A percentile compares a stretch with the other conserved stretches of the same genome.
Conservation (phyloP, 1,284 basidiomycete species). For the Sporisorium scitamineum region DNA sequence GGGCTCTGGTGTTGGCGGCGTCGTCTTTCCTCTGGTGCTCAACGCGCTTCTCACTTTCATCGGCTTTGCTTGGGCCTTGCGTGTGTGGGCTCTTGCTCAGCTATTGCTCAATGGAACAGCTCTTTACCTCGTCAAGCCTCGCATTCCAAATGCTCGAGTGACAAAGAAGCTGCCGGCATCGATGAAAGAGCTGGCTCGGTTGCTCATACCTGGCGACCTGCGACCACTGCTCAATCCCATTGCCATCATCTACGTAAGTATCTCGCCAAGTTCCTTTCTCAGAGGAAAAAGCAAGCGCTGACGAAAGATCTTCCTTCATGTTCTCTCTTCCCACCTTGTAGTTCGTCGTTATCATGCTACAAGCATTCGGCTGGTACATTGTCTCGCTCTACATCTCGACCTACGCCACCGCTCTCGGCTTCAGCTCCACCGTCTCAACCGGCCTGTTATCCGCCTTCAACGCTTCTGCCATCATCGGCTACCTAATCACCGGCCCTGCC, state of each 20-base stretch:
- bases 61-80: constrained; percentile 56
- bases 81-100: constrained; percentile 38
- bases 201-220: constrained; percentile 17
- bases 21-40: constrained; percentile 47
- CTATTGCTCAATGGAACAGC: constrained; percentile 37
- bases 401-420: constrained; percentile 48
- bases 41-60: constrained; percentile 34
- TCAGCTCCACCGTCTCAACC: constrained; percentile 40
- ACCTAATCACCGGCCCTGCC: constrained; percentile 39
- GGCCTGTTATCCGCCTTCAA: constrained; percentile 60
- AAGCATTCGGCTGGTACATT: constrained; percentile 51
- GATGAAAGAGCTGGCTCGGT: neutral
- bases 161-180: constrained; percentile 9
- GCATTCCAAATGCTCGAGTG: neutral
- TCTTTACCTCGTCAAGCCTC: constrained; percentile 30
- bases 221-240: constrained; percentile 12
- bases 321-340: neutral
- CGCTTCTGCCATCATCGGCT: constrained; percentile 54
- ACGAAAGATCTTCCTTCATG: neutral
- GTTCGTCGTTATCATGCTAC: constrained; percentile 34
- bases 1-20: constrained; percentile 51
- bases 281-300: neutral
- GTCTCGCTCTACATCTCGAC: constrained; percentile 54
- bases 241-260: constrained; percentile 19
- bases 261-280: neutral